These are phyloP conservation scores for Fomitopsis betulina DNA, from an alignment of 1,284 basidiomycete species.

Conservation along the genomic window DNA sequence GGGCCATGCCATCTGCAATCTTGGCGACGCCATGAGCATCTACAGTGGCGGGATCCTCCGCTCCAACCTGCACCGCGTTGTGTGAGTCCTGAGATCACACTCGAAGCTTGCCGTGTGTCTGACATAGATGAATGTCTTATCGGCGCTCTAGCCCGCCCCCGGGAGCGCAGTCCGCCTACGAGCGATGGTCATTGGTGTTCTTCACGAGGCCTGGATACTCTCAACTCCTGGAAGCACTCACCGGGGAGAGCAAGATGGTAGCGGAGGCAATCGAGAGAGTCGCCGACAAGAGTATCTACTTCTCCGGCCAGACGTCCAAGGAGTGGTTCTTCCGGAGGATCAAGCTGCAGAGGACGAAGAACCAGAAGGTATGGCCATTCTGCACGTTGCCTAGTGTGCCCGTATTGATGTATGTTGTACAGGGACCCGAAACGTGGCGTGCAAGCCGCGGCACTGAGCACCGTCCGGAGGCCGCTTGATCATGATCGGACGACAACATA, in stretches of 20 bases:
- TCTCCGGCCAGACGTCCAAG: slow-evolving; percentile 22
- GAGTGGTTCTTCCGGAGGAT: slow-evolving; percentile 30
- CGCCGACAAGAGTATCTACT: slow-evolving; percentile 15
- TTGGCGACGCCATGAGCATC: slow-evolving; percentile 38
- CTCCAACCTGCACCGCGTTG: slow-evolving; percentile 34
- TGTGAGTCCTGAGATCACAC: slow-evolving; percentile 18
- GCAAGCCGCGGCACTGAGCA: slow-evolving; percentile 26
- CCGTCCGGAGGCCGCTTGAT: slow-evolving; percentile 6
- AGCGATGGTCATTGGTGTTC: slow-evolving; percentile 35
- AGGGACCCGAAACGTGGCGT: slow-evolving; percentile 28
- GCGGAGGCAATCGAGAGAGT: slow-evolving; percentile 22
- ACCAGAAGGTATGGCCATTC: slow-evolving; percentile 15
- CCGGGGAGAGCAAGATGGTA: slow-evolving; percentile 22
- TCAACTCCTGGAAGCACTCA: slow-evolving; percentile 21
- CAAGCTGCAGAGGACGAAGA: slow-evolving; percentile 20
- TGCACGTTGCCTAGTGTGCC: neutral
- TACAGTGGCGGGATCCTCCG: slow-evolving; percentile 38
- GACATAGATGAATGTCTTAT: neutral
- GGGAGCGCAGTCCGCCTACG: slow-evolving; percentile 26
- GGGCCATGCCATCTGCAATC: slow-evolving; percentile 34
- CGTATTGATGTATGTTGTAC: neutral
- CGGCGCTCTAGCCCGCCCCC: slow-evolving; percentile 23
- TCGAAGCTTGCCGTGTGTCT: neutral
- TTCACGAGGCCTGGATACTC: slow-evolving; percentile 33
- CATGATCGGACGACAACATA: too few species aligned